A percentile compares a stretch with the other conserved stretches of the same genome.
Evolutionary conservation across 495 filamentous ascomycete species (phyloP).

Genomic region (Neurospora sp.): DNA sequence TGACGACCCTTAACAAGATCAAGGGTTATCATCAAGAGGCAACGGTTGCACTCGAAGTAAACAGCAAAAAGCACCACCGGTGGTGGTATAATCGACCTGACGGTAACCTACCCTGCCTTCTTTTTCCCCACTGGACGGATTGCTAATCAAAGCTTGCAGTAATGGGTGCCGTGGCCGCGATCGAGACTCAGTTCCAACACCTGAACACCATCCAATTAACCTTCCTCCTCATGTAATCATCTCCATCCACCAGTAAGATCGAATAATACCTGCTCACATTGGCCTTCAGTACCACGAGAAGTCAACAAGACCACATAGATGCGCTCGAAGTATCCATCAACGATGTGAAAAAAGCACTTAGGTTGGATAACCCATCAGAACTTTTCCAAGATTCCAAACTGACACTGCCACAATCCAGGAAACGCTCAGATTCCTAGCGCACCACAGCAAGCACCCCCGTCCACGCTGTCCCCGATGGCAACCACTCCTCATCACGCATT

Average conservation of each 20-base stretch:
- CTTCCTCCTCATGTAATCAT: neutral
- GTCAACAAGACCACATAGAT: neutral
- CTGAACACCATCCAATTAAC: neutral
- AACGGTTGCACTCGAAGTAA: rapidly evolving
- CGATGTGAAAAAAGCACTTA: too few relatives aligned
- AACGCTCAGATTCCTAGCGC: neutral
- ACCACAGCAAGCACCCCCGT: neutral
- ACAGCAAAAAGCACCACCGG: neutral
- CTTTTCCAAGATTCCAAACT: neutral
- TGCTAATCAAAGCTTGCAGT: neutral
- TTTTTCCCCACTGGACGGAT: neutral
- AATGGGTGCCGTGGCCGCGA: neutral
- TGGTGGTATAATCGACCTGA: neutral
- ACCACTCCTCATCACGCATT: too few relatives aligned
- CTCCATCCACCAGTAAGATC: neutral
- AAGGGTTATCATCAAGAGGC: neutral
- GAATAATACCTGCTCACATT: neutral
- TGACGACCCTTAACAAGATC: rapidly evolving
- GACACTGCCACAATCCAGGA: neutral
- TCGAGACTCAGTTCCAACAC: neutral
- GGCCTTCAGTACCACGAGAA: neutral
- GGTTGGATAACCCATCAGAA: neutral
- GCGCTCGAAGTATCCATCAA: neutral
- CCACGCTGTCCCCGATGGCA: too few relatives aligned
- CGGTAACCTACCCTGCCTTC: neutral